Evolutionary conservation across 345 rosid genomes (phyloP).

Genomic region (Moringa oleifera): DNA sequence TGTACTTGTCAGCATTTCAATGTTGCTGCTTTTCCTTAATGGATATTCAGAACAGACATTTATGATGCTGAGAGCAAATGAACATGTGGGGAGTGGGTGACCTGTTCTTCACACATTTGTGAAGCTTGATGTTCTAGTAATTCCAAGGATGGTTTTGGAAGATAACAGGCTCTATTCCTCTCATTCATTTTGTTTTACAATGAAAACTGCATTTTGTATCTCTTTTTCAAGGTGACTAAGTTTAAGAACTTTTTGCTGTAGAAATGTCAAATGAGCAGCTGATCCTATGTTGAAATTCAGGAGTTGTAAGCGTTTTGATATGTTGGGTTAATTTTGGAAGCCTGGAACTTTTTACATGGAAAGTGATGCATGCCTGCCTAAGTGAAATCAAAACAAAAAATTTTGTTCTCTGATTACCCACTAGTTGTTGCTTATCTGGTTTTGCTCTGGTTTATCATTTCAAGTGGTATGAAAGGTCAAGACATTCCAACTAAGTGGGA

Average conservation of each 20-base stretch:
- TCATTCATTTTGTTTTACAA: constrained; percentile 7
- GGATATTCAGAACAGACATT: constrained; percentile 33
- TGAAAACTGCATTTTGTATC: constrained; percentile 7
- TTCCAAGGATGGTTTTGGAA: not conserved
- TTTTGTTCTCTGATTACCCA: too few relatives aligned
- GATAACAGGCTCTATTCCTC: not conserved
- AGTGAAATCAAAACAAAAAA: too few relatives aligned
- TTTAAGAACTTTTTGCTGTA: constrained; percentile 1
- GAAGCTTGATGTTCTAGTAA: not conserved
- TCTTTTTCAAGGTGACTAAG: not conserved
- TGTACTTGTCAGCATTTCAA: not conserved
- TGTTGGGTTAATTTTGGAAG: too few relatives aligned
- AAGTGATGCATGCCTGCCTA: too few relatives aligned
- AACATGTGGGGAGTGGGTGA: constrained; percentile 6
- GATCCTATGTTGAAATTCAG: not conserved
- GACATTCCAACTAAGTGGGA: too few relatives aligned
- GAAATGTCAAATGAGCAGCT: not conserved
- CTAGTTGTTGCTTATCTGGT: too few relatives aligned
- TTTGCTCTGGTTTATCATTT: too few relatives aligned
- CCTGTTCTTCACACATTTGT: not conserved
- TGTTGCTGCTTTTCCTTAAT: constrained; percentile 28
- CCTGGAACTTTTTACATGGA: too few relatives aligned
- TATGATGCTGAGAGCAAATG: constrained; percentile 54
- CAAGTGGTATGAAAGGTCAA: too few relatives aligned
- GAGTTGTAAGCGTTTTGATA: too few relatives aligned